Conservation (phyloP, 176 grass and related monocot genomes). For the Aegilops tauschii region DNA sequence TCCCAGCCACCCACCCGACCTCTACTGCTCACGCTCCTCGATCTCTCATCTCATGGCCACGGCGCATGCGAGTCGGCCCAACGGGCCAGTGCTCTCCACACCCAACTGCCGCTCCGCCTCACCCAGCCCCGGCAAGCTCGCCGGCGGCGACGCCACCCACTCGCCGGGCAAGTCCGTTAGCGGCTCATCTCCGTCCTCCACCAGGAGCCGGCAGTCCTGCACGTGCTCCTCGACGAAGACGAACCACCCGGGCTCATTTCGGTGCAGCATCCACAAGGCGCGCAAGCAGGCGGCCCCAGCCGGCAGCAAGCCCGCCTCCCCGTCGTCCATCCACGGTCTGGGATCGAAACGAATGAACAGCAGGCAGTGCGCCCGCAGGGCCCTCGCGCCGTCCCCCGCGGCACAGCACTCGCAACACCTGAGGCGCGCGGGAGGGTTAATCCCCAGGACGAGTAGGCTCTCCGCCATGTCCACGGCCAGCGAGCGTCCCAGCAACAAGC, state of each 20-base stretch:
- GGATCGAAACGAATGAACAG: conserved; percentile 40
- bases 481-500: conserved; percentile 30
- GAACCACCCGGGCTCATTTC: not conserved
- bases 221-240: not conserved
- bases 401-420: conserved; percentile 54
- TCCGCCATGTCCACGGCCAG: conserved; percentile 45
- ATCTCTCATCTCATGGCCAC: conserved; percentile 37
- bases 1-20: not conserved
- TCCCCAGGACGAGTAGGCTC: conserved; percentile 38
- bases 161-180: not conserved
- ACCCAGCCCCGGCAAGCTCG: conserved; percentile 35
- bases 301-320: too few relatives aligned
- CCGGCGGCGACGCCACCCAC: not conserved
- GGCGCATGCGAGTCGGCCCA: conserved; percentile 28
- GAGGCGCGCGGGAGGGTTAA: conserved; percentile 24
- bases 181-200: not conserved
- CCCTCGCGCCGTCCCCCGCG: conserved; percentile 33
- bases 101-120: conserved; percentile 47
- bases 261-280: conserved; percentile 61
- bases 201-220: not conserved
- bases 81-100: not conserved
- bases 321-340: not conserved
- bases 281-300: not conserved
- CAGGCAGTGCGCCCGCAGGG: conserved; percentile 52
- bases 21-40: not conserved